Evolutionary conservation across 768 basidiomycete species (phyloP).

Genomic region (Rickenella mellea): DNA sequence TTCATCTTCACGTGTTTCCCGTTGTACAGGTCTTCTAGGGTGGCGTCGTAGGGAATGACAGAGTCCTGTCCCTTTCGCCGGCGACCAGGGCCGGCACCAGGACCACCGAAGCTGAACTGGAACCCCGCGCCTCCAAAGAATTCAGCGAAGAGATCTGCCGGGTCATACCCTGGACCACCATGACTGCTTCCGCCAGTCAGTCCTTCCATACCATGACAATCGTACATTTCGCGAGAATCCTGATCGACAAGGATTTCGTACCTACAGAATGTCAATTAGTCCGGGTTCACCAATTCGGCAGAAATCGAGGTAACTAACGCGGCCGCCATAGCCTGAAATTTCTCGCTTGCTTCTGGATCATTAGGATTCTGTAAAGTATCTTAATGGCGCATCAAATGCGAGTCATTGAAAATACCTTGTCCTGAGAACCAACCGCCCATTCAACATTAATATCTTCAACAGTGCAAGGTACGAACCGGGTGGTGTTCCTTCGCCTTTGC

Average conservation of each 20-base stretch:
- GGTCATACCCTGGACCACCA: slow-evolving; percentile 37
- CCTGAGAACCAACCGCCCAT: slow-evolving; percentile 29
- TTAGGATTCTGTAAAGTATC: slow-evolving; percentile 61
- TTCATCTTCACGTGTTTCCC: slow-evolving; percentile 85
- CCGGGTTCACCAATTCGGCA: slow-evolving; percentile 2
- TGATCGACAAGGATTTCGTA: slow-evolving; percentile 78
- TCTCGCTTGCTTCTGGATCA: slow-evolving; percentile 71
- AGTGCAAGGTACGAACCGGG: slow-evolving; percentile 44
- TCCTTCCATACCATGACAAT: slow-evolving; percentile 63
- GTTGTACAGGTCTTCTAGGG: slow-evolving; percentile 87
- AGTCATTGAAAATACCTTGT: slow-evolving; percentile 40
- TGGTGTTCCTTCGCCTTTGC: slow-evolving; percentile 78
- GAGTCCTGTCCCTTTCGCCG: slow-evolving; percentile 62
- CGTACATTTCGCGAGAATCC: slow-evolving; percentile 61
- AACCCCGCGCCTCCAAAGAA: slow-evolving; percentile 60
- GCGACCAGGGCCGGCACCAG: slow-evolving; percentile 23
- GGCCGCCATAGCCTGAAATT: slow-evolving; percentile 83
- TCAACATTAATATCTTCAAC: slow-evolving; percentile 3
- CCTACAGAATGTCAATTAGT: slow-evolving; percentile 24
- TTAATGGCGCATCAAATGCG: background rate
- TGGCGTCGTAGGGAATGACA: slow-evolving; percentile 72
- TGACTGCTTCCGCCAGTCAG: slow-evolving; percentile 37
- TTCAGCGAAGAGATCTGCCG: slow-evolving; percentile 65
- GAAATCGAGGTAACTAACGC: slow-evolving; percentile 48
- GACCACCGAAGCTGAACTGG: slow-evolving; percentile 47